Percentiles rank a stretch among this genome's conserved stretches.
These are phyloP conservation scores for Candida alai DNA, from an alignment of 805 yeast genomes.

Conservation along the genomic window DNA sequence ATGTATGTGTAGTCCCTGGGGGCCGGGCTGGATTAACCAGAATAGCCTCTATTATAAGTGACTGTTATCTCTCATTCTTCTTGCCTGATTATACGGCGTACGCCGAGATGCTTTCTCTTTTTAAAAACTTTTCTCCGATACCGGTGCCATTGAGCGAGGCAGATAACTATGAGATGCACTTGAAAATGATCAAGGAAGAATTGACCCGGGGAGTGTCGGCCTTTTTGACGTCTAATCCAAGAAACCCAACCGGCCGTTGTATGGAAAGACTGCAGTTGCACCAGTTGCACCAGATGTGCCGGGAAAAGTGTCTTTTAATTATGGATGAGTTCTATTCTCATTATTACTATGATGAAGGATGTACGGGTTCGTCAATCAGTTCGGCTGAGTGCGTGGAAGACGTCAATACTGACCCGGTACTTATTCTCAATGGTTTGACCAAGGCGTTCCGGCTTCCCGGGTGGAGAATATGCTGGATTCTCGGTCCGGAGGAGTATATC, in stretches of 20 bases:
- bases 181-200: constrained; percentile 49
- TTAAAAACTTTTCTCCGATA: constrained; percentile 59
- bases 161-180: constrained; percentile 54
- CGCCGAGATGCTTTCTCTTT: constrained; percentile 60
- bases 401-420: constrained; percentile 55
- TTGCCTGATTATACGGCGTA: constrained; percentile 64
- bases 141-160: constrained; percentile 58
- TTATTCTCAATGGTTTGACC: constrained; percentile 57
- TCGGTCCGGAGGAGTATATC: constrained; percentile 60
- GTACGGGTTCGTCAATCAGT: constrained; percentile 48
- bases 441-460: constrained; percentile 62
- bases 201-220: constrained; percentile 57
- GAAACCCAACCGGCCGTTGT: constrained; percentile 60
- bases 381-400: constrained; percentile 51
- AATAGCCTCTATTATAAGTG: constrained; percentile 56
- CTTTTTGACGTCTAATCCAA: constrained; percentile 54
- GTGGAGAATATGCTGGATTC: constrained; percentile 61
- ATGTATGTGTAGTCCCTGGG: constrained; percentile 62
- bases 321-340: constrained; percentile 65
- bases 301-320: constrained; percentile 50
- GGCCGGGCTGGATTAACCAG: constrained; percentile 62
- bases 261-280: constrained; percentile 45
- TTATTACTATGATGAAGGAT: constrained; percentile 52
- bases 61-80: constrained; percentile 56
- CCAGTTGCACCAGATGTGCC: constrained; percentile 49